Evolutionary conservation across 2,329 filamentous ascomycete genomes (phyloP).

Genomic region (Aspergillus awamori): DNA sequence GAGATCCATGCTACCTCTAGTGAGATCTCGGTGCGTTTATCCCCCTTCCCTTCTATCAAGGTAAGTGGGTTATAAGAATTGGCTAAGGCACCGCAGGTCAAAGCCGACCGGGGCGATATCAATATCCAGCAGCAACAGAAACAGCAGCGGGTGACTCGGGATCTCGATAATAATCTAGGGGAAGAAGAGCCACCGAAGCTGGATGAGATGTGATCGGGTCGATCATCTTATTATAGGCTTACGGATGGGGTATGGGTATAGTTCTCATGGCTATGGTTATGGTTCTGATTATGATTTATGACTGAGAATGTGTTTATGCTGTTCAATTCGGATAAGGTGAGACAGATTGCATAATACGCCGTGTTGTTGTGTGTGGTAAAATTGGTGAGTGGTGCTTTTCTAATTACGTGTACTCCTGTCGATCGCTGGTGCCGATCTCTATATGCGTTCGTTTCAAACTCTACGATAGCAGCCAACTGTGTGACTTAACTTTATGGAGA

Average conservation of each 20-base stretch:
- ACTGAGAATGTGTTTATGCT: not conserved
- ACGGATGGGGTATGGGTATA: not conserved
- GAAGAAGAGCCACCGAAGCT: conserved; percentile 16
- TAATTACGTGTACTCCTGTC: not conserved
- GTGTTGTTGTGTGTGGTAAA: not conserved
- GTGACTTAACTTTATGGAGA: not conserved
- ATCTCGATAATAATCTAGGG: conserved; percentile 12
- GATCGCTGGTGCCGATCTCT: not conserved
- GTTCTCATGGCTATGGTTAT: not conserved
- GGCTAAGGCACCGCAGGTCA: conserved; percentile 10
- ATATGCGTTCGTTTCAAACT: not conserved
- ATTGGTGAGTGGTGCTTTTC: not conserved
- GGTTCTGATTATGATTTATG: not conserved
- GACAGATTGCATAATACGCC: not conserved
- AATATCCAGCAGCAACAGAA: not conserved
- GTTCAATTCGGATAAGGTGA: not conserved
- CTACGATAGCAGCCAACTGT: not conserved
- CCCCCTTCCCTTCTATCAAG: not conserved
- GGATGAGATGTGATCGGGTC: conserved; percentile 15
- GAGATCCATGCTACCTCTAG: conserved; percentile 19
- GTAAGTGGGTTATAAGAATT: too few species aligned
- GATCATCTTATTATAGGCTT: too few species aligned
- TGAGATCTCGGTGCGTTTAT: conserved; percentile 14
- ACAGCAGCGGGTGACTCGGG: not conserved
- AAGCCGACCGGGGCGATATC: conserved; percentile 22